A percentile compares a stretch with the other conserved stretches of the same genome.
Evolutionary conservation across 2,329 filamentous ascomycete species (phyloP).

Genomic region (Colletotrichum paranaense): DNA sequence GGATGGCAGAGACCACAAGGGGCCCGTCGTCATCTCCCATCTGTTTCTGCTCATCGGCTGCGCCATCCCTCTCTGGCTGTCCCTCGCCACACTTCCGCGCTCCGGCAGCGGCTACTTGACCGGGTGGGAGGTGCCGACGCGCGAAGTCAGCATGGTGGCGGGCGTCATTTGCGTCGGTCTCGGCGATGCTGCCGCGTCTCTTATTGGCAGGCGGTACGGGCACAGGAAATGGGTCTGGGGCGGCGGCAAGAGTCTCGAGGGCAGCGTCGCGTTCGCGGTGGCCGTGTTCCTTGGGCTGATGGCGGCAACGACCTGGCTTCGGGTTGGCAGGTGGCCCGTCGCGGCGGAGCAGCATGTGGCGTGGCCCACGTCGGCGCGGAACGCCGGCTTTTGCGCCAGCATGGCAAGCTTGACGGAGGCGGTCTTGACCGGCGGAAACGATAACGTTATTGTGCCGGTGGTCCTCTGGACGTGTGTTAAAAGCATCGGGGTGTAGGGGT

Average conservation of each 20-base stretch:
- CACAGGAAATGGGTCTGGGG: slow-evolving; percentile 95
- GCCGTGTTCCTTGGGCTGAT: slow-evolving; percentile 83
- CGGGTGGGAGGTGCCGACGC: slow-evolving; percentile 80
- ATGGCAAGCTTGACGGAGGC: slow-evolving; percentile 94
- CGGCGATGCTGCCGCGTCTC: slow-evolving; percentile 91
- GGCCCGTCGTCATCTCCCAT: slow-evolving; percentile 94
- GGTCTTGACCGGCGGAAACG: slow-evolving; percentile 94
- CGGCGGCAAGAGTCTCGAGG: slow-evolving; percentile 95
- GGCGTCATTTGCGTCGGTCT: slow-evolving; percentile 95
- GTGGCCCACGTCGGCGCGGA: slow-evolving; percentile 75
- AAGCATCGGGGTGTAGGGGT: slow-evolving; percentile 69
- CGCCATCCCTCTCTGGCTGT: slow-evolving; percentile 93
- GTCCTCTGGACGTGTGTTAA: slow-evolving; percentile 93
- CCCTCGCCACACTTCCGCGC: slow-evolving; percentile 76
- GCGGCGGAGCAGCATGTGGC: slow-evolving; percentile 68
- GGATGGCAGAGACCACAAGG: slow-evolving; percentile 90
- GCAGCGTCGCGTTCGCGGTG: slow-evolving; percentile 81
- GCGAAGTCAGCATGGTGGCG: slow-evolving; percentile 90
- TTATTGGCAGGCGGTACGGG: slow-evolving; percentile 89
- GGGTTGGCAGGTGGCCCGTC: slow-evolving; percentile 80
- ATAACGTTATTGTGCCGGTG: slow-evolving; percentile 97
- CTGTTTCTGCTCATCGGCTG: slow-evolving; percentile 97
- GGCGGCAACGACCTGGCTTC: slow-evolving; percentile 78
- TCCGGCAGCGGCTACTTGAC: slow-evolving; percentile 64
- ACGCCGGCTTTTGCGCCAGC: slow-evolving; percentile 77